These are phyloP conservation scores for Fomitopsis pinicola DNA, from an alignment of 1,284 basidiomycete species.

Conservation along the genomic window DNA sequence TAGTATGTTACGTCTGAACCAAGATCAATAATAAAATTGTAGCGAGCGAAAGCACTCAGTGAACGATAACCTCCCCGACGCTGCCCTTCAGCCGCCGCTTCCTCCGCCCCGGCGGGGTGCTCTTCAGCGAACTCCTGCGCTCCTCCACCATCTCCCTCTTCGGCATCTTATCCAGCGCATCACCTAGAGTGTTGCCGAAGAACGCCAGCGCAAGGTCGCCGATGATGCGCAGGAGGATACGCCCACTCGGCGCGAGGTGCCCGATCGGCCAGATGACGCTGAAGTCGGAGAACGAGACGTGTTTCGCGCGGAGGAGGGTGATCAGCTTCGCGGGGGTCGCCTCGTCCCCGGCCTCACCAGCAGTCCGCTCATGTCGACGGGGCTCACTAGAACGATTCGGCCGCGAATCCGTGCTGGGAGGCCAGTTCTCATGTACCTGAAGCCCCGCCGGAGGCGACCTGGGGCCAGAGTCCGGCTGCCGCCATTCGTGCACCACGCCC, in stretches of 20 bases:
- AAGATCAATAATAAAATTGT: no score
- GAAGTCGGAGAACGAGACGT: constrained; percentile 60
- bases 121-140: constrained; percentile 13
- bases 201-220: constrained; percentile 43
- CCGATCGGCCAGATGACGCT: constrained; percentile 32
- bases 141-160: constrained; percentile 41
- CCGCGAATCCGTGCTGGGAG: neutral
- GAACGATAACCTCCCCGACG: constrained; percentile 45
- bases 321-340: constrained; percentile 1
- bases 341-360: neutral
- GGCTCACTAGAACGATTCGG: neutral
- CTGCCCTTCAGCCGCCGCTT: constrained; percentile 44
- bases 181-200: constrained; percentile 38
- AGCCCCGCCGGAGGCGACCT: neutral
- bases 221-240: constrained; percentile 37
- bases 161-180: constrained; percentile 25
- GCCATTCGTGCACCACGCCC: constrained; percentile 49
- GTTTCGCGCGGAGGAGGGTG: constrained; percentile 38
- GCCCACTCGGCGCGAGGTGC: constrained; percentile 17
- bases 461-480: constrained; percentile 16
- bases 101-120: neutral
- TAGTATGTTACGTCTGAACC: neutral
- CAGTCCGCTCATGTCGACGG: neutral
- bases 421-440: neutral
- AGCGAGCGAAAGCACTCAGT: constrained; percentile 13